Base-by-base conservation (phyloP, 2,329 filamentous ascomycete species). In the Seiridium unicorne region DNA sequence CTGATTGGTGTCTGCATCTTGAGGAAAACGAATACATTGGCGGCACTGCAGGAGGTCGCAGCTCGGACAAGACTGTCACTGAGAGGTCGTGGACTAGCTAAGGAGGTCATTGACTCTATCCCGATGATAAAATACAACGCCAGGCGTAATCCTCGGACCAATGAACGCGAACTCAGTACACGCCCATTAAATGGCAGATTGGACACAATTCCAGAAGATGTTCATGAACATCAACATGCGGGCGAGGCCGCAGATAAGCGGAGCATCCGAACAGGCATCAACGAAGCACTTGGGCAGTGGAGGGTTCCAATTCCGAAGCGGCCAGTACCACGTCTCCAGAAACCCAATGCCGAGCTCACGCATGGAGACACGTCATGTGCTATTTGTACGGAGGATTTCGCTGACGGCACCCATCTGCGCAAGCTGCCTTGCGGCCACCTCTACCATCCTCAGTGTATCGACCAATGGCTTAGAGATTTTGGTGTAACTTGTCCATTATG, bases 381-480 rank as follows among this genome's bases (percentile, higher is more conserved):
- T n/a, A 61, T 61, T 26, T 61, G 60, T 18, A 44, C 44, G 40
- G 55, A 55, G 3, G 60, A 58, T 5, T 61, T 58, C 36, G 9
- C 3, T 11, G 40, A 58, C 8, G 55, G 60, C 6, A 26, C 44
- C 4, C 8, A 51, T 1, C 35, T 61, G 3, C 55, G 51, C 26
- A 51, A 56, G 35, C 54, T 62, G 51, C 55, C 48, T 1, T 58
- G 55, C 42, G 54, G 51, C 13, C 67, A 60, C 51, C 57, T 57
- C 13, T 58, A 35, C 38, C 53, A 63, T 51, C 61, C 44, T 40
- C 26, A n/a, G 32, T 55, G 57, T 47, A 54, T 58, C 46, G 61
- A 58, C 46, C 61, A 48, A 58, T 61, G 38, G 57, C 61, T 60
- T 42, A 62, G 48, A 47, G 63, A 54, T 58, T 64, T 55, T 18